Evolutionary conservation across 495 filamentous ascomycete species (phyloP), one percentile per base, ranked within the genome.

Genomic region (Lineolata rhizophorae): DNA sequence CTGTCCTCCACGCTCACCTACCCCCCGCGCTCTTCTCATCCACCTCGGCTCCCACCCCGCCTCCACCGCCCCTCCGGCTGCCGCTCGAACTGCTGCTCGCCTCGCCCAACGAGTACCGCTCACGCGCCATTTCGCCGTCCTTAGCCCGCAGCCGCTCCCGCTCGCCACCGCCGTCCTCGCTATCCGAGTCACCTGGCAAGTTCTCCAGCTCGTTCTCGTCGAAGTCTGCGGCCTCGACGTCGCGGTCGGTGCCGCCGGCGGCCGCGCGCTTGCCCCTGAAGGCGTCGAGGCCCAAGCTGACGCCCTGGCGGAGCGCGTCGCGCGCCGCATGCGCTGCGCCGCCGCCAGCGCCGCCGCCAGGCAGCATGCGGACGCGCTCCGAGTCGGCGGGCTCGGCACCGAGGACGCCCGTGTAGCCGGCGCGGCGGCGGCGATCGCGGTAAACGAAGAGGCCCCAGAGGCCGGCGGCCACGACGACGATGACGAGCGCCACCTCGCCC

Each of bases 141-240:
- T 38, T 35, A 5, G 17, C 35, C 27, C 39, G 43, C 36, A 37
- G 51, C 11, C 59, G 61, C 18, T 55, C 63, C 12, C 49, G 35
- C n/a, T n/a, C n/a, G n/a, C n/a, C n/a, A n/a, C n/a, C n/a, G 76
- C 5, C 38, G 11, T 17, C 24, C 10, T 35, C 18, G 5, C 32
- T 36, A 17, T 34, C 20, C 11, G 18, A 30, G 11, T 35, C 37
- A 24, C 35, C 27, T 17, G 41, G 65, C 28, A 90, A 49, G 38
- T 83, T 68, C 47, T 91, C 79, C 20, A 94, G 45, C 49, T 91
- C 79, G 26, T 64, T 65, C 53, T 94, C 87, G 42, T 95, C 83
- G 55, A 87, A 95, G 47, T 85, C 82, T 9, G 60, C 74, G 11
- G 76, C 74, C 51, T 92, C 82, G 20, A 92, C 53, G 49, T 84